Percentiles rank a stretch among this genome's conserved stretches.
Evolutionary conservation across 805 yeast genomes (phyloP).

Genomic region (Cyberlindnera mrakii): DNA sequence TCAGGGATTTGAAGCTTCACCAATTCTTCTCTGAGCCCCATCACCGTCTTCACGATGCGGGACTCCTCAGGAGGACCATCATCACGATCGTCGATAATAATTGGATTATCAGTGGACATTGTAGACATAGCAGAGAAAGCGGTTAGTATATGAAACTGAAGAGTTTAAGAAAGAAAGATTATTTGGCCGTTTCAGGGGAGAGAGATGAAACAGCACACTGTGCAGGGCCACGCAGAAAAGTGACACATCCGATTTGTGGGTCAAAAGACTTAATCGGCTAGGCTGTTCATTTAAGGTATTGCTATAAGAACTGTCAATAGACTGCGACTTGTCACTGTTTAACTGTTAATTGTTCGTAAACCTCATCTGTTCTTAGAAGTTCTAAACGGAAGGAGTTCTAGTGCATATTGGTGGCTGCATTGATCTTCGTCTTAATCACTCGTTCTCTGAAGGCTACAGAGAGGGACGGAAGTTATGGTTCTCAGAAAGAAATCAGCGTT

Average conservation of each 20-base stretch:
- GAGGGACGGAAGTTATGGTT: too few species aligned
- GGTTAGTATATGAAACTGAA: not conserved
- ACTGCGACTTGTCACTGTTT: too few species aligned
- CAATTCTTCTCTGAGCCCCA: not conserved
- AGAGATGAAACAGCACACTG: constrained; percentile 1
- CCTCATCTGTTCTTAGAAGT: too few species aligned
- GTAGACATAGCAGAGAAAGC: not conserved
- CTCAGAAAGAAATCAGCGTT: too few species aligned
- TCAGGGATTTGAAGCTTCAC: too few species aligned
- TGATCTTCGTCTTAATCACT: too few species aligned
- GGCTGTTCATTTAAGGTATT: not conserved
- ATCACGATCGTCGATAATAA: not conserved
- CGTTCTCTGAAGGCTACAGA: too few species aligned
- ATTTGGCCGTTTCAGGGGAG: too few species aligned
- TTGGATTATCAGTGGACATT: not conserved
- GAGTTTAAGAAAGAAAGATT: not conserved
- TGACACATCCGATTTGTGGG: not conserved
- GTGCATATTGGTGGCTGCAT: too few species aligned
- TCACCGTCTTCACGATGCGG: not conserved
- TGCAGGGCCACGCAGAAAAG: not conserved
- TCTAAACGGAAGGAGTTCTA: too few species aligned
- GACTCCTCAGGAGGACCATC: not conserved
- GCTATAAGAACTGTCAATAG: not conserved
- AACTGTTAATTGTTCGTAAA: too few species aligned
- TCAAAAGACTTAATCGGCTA: not conserved